Base-by-base conservation (phyloP, 2,329 filamentous ascomycete species). In the Sclerotinia spermophila region DNA sequence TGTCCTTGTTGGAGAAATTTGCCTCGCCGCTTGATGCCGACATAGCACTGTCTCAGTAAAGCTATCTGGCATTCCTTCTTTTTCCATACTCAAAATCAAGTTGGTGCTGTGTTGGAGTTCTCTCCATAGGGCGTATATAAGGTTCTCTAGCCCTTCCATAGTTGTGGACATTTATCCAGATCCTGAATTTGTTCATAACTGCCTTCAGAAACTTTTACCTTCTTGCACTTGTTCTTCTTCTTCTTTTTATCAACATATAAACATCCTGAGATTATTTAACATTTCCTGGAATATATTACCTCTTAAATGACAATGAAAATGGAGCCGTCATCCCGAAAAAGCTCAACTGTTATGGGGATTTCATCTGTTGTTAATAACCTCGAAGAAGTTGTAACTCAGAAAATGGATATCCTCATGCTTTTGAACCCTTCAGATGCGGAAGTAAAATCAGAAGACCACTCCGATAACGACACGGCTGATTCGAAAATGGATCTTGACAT, bases 21-120 rank as follows among this genome's bases (percentile, higher is more conserved):
- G 38, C 27, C 48, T 69, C 59, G n/a, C 59, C 68, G 35, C 59
- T 65, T 69, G 59, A 65, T 66, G 38, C 67, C 58, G 56, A 64
- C 42, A 65, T 65, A 40, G 45, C n/a, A 56, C 33, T 53, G 40
- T 64, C 67, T 64, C 56, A 48, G 30, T 5, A 51, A 51, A 42
- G 35, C 4, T 65, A 65, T 55, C 45, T 38, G 68, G 40, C 48
- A 56, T 69, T 69, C 40, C 48, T 56, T 65, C 35, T 56, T 59
- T 38, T 48, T 48, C 33, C 48, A 55, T 48, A 64, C 42, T 35
- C 30, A n/a, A 53, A 17, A 62, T 61, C 27, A n/a, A 69, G 55
- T 59, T 68, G 45, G 68, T 56, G 11, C n/a, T 40, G 24, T 69
- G 48, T 69, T 69, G 59, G 68, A 8, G 21, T 48, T 33, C 45